Evolutionary conservation across 176 grass and related monocot genomes (phyloP).

Genomic region (Oryza officinalis): DNA sequence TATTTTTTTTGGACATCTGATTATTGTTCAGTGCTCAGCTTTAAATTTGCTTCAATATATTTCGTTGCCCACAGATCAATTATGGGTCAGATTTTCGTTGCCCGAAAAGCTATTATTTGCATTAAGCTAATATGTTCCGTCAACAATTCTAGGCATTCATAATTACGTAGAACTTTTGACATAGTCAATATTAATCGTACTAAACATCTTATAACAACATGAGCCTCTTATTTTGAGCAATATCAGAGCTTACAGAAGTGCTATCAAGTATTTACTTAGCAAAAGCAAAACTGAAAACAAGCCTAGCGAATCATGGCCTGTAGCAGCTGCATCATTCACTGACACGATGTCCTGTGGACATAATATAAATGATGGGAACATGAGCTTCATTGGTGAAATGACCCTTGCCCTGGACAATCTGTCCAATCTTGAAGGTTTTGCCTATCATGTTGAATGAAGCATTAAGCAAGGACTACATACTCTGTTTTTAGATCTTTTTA

Average conservation of each 20-base stretch:
- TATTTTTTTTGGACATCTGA: neutral
- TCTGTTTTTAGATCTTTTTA: neutral
- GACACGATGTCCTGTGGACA: neutral
- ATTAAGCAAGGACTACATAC: neutral
- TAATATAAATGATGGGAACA: neutral
- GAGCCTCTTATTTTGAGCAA: neutral
- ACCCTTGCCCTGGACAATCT: neutral
- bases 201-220: slow-evolving; percentile 1
- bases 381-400: neutral
- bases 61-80: neutral
- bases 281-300: slow-evolving; percentile 1
- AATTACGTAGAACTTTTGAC: neutral
- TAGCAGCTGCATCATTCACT: neutral
- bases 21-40: slow-evolving; percentile 2
- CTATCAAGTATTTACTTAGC: slow-evolving; percentile 1
- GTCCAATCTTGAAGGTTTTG: neutral
- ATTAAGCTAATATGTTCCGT: neutral
- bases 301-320: neutral
- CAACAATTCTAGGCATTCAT: slow-evolving; percentile 1
- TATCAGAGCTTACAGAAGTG: neutral
- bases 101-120: slow-evolving; percentile 1
- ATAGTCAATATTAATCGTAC: slow-evolving; percentile 1
- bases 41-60: neutral
- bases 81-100: neutral
- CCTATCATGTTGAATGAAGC: neutral